Evolutionary conservation across 768 basidiomycete genomes (phyloP), one percentile per base, ranked within the genome.

Genomic region (Hydnum rufescens): DNA sequence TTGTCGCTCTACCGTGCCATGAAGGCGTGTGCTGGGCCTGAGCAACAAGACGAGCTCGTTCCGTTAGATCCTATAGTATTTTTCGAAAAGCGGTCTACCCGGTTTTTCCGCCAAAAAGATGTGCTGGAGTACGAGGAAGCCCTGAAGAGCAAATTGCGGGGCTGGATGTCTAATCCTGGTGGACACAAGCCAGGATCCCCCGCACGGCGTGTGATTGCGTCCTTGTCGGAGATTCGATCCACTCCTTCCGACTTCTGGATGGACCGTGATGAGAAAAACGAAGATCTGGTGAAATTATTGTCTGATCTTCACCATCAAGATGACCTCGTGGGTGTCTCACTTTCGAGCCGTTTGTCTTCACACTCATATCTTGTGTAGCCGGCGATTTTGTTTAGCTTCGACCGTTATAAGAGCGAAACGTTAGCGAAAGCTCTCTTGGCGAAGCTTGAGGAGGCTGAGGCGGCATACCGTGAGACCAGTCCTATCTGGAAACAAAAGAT

Each of bases 321-420:
- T 3, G 67, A 77, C 54, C 67, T 82, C 32, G 79, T 80, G 57
- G 59, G 77, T 65, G 4, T 0, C n/a, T n/a, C 6, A 2, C 4
- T 4, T 31, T 47, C 28, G 13, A 54, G 29, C 31, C 4, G 49
- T 30, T 28, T 36, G 4, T 44, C 47, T 6, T 48, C 34, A 48
- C 19, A 5, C 53, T 25, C 18, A 32, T 46, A 51, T 43, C 26
- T 49, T 19, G 5, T 39, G 0, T 51, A 78, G 77, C 78, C 79
- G 3, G 80, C 78, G 0, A 72, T 83, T 8, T 62, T 82, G 22
- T 83, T 83, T 65, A 72, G 68, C 51, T 80, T 82, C 58, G 76
- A 80, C 57, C 71, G 80, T 19, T 61, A 64, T 2, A 65, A 67
- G 19, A 81, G 79, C 60, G 78, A 80, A 59, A 57, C 62, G n/a